Base-by-base conservation (phyloP, 257 asterid species). In the Scutellaria minor region DNA sequence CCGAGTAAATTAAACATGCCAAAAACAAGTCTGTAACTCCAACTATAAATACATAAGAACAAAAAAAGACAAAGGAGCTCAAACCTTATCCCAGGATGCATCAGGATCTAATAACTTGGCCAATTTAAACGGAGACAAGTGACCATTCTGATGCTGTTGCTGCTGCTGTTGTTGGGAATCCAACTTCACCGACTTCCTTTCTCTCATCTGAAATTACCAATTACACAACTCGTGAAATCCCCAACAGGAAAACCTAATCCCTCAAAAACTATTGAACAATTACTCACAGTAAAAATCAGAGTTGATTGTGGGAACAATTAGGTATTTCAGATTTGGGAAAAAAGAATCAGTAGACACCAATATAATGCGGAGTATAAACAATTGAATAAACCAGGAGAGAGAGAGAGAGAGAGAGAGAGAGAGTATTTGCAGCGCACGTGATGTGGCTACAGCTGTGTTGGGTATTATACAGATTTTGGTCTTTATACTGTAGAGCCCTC, bases 61-160 rank as follows among this genome's bases (percentile, higher is more conserved):
- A 2, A 57, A 15, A 15, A 10, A 55, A 8, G 35, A 31, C n/a
- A 6, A 35, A 42, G 22, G 41, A 64, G 71, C 55, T 45, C 9
- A 69, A 75, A 91, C 98, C 98, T 92, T 92, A 75, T 92, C 98
- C 89, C 89, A 85, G 0, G 87, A 85, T 62, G 87, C 89, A 73
- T 85, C 87, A 66, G 87, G 85, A 88, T 93, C 98, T 75, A 93
- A 82, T 53, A 90, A 78, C 81, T 89, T 89, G 15, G 89, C 88
- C 72, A 90, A 83, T 73, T 85, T 87, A 69, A 86, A 89, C 14
- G 94, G 88, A 31, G 96, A 81, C 46, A 86, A 77, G 84, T 93
- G 98, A 31, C 92, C 97, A 70, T 90, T 87, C 84, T 80, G 94
- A 70, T 89, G 86, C 68, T 85, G 83, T 27, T 51, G 78, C 71